Evolutionary conservation across 2,329 filamentous ascomycete genomes (phyloP).

Genomic region (Phaeosphaeria sp.): DNA sequence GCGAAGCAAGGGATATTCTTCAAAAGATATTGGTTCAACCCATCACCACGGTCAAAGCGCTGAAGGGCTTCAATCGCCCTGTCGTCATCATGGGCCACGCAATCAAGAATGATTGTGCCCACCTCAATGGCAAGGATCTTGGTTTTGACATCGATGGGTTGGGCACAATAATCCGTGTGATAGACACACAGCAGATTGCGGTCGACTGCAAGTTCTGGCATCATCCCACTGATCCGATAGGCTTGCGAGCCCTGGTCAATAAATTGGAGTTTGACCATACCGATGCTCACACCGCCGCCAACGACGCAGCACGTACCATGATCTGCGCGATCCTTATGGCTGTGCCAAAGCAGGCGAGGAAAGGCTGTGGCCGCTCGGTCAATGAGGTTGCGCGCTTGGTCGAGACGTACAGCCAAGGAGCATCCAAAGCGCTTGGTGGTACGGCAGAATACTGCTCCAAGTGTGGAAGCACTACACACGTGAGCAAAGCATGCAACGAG

Average conservation of each 20-base stretch:
- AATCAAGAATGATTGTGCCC: conserved; percentile 23
- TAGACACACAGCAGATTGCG: conserved; percentile 34
- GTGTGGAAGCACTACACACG: conserved; percentile 11
- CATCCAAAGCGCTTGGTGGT: neutral
- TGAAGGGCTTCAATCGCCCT: conserved; percentile 18
- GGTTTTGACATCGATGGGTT: conserved; percentile 16
- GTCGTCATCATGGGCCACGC: conserved; percentile 34
- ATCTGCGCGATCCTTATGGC: conserved; percentile 30
- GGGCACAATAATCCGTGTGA: conserved; percentile 18
- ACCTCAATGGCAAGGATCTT: conserved; percentile 19
- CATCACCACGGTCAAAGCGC: conserved; percentile 6
- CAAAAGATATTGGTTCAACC: conserved; percentile 18
- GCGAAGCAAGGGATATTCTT: conserved; percentile 15
- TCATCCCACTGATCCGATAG: conserved; percentile 11
- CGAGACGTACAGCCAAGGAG: conserved; percentile 12
- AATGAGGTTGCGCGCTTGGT: conserved; percentile 8
- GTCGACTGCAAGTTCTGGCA: conserved; percentile 6
- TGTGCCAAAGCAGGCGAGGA: neutral
- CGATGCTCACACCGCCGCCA: conserved; percentile 29
- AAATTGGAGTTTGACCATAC: conserved; percentile 18
- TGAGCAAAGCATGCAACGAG: conserved; percentile 4
- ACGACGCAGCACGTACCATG: conserved; percentile 29
- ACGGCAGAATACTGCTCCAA: conserved; percentile 13
- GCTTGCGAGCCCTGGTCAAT: conserved; percentile 12
- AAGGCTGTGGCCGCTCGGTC: neutral